Evolutionary conservation across 768 basidiomycete species (phyloP).

Genomic region (Brasilioporus rufonigricans): DNA sequence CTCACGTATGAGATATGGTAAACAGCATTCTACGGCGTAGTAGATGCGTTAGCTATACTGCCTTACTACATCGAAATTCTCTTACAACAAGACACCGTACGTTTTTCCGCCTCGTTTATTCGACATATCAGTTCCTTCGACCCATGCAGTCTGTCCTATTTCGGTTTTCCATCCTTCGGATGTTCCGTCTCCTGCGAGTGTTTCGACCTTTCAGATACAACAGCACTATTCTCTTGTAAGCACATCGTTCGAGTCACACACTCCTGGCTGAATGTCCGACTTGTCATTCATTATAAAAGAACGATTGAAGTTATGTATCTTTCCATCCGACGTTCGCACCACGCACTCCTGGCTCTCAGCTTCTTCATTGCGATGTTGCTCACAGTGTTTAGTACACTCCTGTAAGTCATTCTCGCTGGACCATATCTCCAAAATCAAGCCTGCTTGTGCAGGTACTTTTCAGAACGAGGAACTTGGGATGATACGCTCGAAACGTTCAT

Average conservation of each 20-base stretch:
- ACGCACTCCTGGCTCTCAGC: constrained; percentile 80
- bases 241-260: constrained; percentile 7
- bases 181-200: constrained; percentile 85
- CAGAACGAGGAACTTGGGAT: constrained; percentile 90
- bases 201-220: constrained; percentile 89
- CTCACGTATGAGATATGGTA: neutral
- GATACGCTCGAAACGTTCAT: constrained; percentile 75
- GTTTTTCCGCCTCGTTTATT: constrained; percentile 22
- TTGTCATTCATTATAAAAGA: constrained; percentile 35
- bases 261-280: neutral
- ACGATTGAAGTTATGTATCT: constrained; percentile 94
- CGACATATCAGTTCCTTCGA: neutral
- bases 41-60: constrained; percentile 81
- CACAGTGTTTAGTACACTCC: constrained; percentile 81
- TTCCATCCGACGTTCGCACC: constrained; percentile 79
- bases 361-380: constrained; percentile 90
- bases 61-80: constrained; percentile 90
- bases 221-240: constrained; percentile 77
- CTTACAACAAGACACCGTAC: constrained; percentile 80
- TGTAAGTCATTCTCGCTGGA: constrained; percentile 43
- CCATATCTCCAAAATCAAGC: neutral
- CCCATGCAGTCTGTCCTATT: constrained; percentile 70
- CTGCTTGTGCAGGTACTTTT: constrained; percentile 62
- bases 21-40: constrained; percentile 78
- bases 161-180: constrained; percentile 86